Conservation (phyloP, 441 rosid species). For the Syzygium syzygioides region DNA sequence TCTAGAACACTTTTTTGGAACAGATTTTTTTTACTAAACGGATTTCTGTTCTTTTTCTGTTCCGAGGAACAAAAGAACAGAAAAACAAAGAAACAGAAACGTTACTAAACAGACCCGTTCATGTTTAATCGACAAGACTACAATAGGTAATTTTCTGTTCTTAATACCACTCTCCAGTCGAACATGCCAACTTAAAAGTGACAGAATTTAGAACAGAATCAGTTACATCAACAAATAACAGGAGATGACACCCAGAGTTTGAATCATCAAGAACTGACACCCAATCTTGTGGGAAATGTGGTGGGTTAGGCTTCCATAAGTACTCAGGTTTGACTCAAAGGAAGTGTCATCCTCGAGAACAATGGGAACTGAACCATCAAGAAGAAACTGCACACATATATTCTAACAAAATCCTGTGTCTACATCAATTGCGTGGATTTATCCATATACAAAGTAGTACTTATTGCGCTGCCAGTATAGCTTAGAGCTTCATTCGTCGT, state of each 20-base stretch:
- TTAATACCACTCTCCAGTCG: not conserved
- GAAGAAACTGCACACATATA: not conserved
- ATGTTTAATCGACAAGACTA: not conserved
- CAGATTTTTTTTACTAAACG: too few relatives aligned
- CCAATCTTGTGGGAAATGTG: not conserved
- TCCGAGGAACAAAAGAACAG: too few relatives aligned
- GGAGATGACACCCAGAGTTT: not conserved
- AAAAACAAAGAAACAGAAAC: too few relatives aligned
- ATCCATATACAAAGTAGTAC: not conserved
- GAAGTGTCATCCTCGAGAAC: not conserved
- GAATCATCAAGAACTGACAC: not conserved
- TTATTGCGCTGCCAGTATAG: not conserved
- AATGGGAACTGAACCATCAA: not conserved
- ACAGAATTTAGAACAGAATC: not conserved
- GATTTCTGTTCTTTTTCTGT: too few relatives aligned
- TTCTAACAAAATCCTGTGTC: not conserved
- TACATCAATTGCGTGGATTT: not conserved
- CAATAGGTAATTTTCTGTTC: not conserved
- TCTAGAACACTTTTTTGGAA: too few relatives aligned
- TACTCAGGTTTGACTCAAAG: not conserved
- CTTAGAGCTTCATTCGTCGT: not conserved
- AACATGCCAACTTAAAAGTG: not conserved
- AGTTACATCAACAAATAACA: not conserved
- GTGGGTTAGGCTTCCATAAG: not conserved
- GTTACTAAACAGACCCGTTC: too few relatives aligned